Evolutionary conservation across 2,329 filamentous ascomycete genomes (phyloP), one percentile per base, ranked within the genome.

Genomic region (Colletotrichum musicola): DNA sequence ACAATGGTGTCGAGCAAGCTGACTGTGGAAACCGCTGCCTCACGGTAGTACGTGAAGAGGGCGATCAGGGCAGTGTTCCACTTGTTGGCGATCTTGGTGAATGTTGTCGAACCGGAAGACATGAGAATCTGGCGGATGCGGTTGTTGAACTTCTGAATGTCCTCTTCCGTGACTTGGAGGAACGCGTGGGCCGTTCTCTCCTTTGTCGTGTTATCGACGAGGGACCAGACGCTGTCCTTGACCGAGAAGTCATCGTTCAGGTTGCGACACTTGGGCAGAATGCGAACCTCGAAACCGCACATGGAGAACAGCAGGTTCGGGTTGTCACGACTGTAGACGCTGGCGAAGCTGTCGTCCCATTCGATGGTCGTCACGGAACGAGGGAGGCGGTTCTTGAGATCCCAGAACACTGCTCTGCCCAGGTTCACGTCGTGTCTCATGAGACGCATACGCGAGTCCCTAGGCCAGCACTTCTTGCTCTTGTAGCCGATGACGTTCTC

Each of bases 51-150:
- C 0, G 96, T 98, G 82, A 99, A 99, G 27, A 99, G 88, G 0
- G 96, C 95, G 75, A 99, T 99, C 73, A 99, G 82, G 1, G 94
- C 96, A 0, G 96, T 99, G 81, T 99, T 99, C 96, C 97, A 99
- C 83, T 99, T 99, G 83, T 99, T 99, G 54, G 97, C 96, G 76
- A 99, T 99, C 87, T 99, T 99, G 53, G 96, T 99, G 82, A 99
- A 99, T 0, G 96, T 99, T 0, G 96, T 99, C 5, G 94, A 97
- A n/a, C 96, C 97, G 67, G 96, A 98, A 12, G 95, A 98, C 96
- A 99, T 99, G 64, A 99, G 86, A 77, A 99, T 99, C 77, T 99
- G 96, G 68, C 96, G 90, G 76, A 99, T 99, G 49, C 97, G 91
- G 80, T 99, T 99, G 82, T 99, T 99, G 86, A 99, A 99, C 81